Percentiles rank a stretch among this genome's conserved stretches.
Evolutionary conservation across 2,329 filamentous ascomycete species (phyloP).

Genomic region (Cytospora leucostoma): DNA sequence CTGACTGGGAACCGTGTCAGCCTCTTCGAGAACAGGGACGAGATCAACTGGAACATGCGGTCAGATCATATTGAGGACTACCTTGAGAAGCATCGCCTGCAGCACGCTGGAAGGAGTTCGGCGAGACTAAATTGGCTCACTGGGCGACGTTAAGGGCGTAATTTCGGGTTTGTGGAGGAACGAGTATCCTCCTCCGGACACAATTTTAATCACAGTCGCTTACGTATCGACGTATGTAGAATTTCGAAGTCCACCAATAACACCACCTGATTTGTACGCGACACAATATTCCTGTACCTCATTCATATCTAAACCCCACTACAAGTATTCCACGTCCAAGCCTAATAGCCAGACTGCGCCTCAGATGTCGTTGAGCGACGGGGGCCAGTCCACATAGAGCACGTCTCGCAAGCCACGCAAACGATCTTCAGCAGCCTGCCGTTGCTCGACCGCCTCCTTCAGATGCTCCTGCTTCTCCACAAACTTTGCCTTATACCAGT

Average conservation of each 20-base stretch:
- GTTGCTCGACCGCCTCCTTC: background rate
- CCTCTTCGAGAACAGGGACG: constrained; percentile 29
- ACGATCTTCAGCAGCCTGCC: background rate
- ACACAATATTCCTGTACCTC: too few species aligned
- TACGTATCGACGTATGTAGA: background rate
- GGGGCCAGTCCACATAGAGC: too few species aligned
- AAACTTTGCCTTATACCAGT: background rate
- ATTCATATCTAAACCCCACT: too few species aligned
- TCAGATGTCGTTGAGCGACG: too few species aligned
- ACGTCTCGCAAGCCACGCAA: background rate
- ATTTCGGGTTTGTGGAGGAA: background rate
- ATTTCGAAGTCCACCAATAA: too few species aligned
- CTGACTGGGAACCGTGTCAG: constrained; percentile 30
- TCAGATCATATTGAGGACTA: background rate
- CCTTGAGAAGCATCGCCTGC: background rate
- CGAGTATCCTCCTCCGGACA: background rate
- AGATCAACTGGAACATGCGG: constrained; percentile 13
- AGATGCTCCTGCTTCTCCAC: background rate
- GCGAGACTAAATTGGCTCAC: background rate
- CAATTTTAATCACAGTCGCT: background rate
- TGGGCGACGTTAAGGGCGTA: background rate
- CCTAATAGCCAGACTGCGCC: too few species aligned
- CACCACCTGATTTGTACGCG: too few species aligned
- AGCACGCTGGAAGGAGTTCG: background rate
- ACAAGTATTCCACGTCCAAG: too few species aligned